Percentiles rank a stretch among this genome's conserved stretches.
Evolutionary conservation across 2,329 filamentous ascomycete species (phyloP).

Genomic region (Stachybotrys chlorohalonatus): DNA sequence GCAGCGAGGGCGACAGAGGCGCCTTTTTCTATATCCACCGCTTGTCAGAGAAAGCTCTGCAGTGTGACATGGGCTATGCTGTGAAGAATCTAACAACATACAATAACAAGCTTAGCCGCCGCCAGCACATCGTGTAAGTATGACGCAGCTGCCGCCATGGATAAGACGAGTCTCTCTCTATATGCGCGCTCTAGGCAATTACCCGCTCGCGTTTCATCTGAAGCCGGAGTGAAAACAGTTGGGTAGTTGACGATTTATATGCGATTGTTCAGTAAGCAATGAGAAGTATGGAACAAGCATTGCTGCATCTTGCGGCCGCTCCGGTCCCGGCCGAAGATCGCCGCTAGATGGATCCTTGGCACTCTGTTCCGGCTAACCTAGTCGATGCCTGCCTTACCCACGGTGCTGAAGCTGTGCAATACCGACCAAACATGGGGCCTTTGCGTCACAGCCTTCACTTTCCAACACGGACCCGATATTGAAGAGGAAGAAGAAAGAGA

Average conservation of each 20-base stretch:
- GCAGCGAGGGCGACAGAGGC: constrained; percentile 1
- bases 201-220: no score
- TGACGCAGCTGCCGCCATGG: neutral
- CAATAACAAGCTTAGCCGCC: neutral
- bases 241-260: no score
- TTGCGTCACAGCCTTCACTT: neutral
- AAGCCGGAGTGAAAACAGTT: no score
- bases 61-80: neutral
- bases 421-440: no score
- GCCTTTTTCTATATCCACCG: neutral
- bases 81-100: neutral
- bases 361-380: neutral
- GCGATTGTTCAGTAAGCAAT: no score
- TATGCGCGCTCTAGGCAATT: no score
- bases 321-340: neutral
- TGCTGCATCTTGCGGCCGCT: neutral
- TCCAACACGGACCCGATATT: neutral
- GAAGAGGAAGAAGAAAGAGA: neutral
- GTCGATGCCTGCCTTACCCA: no score
- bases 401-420: no score
- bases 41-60: neutral
- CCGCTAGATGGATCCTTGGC: neutral
- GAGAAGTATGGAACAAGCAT: no score
- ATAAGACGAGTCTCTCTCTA: neutral
- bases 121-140: neutral